Evolutionary conservation across 2,329 filamentous ascomycete genomes (phyloP).

Genomic region (Phyllosticta paracitricarpa): DNA sequence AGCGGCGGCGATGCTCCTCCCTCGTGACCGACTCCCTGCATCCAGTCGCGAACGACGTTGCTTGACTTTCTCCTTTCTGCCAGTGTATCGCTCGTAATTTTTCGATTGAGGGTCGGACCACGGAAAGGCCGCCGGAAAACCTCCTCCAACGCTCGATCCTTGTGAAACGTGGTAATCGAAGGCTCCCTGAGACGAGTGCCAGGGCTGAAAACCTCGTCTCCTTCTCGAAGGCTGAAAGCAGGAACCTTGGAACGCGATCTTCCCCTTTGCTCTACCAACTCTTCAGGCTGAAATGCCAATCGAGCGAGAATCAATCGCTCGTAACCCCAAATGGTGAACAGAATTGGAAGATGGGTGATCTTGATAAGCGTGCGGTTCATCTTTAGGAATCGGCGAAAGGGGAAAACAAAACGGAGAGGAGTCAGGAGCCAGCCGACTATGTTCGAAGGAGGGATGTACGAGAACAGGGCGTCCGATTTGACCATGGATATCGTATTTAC

Average conservation of each 20-base stretch:
- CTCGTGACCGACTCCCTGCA: slow-evolving; percentile 56
- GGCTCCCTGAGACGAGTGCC: slow-evolving; percentile 63
- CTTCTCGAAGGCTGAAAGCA: slow-evolving; percentile 29
- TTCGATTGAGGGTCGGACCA: slow-evolving; percentile 38
- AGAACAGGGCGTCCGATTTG: slow-evolving; percentile 94
- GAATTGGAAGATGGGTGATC: slow-evolving; percentile 73
- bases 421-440: slow-evolving; percentile 84
- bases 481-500: slow-evolving; percentile 98
- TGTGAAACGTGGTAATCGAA: slow-evolving; percentile 78
- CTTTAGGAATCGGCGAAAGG: slow-evolving; percentile 70
- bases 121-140: slow-evolving; percentile 65
- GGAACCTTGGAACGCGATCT: slow-evolving; percentile 46
- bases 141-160: slow-evolving; percentile 82
- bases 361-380: slow-evolving; percentile 90
- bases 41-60: slow-evolving; percentile 81
- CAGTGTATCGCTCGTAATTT: slow-evolving; percentile 19
- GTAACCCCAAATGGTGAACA: slow-evolving; percentile 80
- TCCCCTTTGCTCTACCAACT: slow-evolving; percentile 66
- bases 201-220: slow-evolving; percentile 59
- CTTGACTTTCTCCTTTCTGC: slow-evolving; percentile 61
- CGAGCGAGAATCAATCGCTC: slow-evolving; percentile 70
- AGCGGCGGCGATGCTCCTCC: slow-evolving; percentile 44
- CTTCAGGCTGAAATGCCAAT: slow-evolving; percentile 70
- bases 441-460: slow-evolving; percentile 84
- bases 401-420: slow-evolving; percentile 69